A percentile compares a stretch with the other conserved stretches of the same genome.
These are phyloP conservation scores for Rubia tinctorum DNA, from an alignment of 305 asterid species.

Conservation along the genomic window DNA sequence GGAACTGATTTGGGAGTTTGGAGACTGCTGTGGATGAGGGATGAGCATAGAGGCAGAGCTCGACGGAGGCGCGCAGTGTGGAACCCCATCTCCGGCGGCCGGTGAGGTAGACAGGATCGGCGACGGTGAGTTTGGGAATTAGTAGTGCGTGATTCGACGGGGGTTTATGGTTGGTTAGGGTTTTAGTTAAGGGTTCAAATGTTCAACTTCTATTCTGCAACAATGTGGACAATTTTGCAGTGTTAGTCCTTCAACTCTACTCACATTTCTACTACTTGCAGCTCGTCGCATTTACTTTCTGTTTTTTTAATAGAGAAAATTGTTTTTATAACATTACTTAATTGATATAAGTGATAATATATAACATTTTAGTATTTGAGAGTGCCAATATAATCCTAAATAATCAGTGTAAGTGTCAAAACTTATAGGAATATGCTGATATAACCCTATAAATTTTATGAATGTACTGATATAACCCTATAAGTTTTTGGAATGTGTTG, in stretches of 20 bases:
- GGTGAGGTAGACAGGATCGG: not conserved
- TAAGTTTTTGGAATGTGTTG: no score
- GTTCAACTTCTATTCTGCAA: not conserved
- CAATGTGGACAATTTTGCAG: not conserved
- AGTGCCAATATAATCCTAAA: no score
- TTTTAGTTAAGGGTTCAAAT: constrained; percentile 7
- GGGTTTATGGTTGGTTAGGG: constrained; percentile 20
- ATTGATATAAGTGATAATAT: no score
- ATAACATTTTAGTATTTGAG: no score
- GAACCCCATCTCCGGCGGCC: constrained; percentile 43
- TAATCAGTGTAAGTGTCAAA: no score
- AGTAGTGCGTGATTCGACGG: not conserved
- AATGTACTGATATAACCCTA: no score
- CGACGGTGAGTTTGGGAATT: constrained; percentile 13
- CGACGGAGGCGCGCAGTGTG: constrained; percentile 62
- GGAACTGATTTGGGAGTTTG: constrained; percentile 23
- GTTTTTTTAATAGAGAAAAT: no score
- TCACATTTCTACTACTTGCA: not conserved
- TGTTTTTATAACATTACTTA: no score
- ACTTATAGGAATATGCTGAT: no score
- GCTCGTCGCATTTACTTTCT: no score
- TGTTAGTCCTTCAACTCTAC: not conserved
- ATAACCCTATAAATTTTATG: no score
- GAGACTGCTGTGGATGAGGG: constrained; percentile 28
- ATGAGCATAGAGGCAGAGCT: constrained; percentile 41